Evolutionary conservation across 2,329 filamentous ascomycete species (phyloP).

Genomic region (Emmonsia crescens): DNA sequence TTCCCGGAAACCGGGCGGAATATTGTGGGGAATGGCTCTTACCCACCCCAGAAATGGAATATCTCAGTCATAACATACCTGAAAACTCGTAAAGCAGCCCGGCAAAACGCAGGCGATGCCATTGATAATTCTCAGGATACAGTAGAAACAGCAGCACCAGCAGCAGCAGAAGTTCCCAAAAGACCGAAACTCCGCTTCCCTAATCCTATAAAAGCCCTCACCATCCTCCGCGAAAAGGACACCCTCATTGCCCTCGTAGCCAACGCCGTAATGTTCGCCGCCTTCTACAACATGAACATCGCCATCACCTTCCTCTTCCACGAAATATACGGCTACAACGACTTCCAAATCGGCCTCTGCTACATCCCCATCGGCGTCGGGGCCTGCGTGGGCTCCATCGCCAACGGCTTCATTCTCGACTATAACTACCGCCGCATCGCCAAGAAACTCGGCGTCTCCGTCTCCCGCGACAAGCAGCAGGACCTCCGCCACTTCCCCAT

Average conservation of each 20-base stretch:
- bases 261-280: slow-evolving; percentile 36
- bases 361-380: slow-evolving; percentile 20
- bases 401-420: slow-evolving; percentile 50
- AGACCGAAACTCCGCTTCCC: slow-evolving; percentile 20
- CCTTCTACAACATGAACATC: slow-evolving; percentile 38
- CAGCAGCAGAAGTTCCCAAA: background rate
- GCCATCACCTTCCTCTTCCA: slow-evolving; percentile 38
- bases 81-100: slow-evolving; percentile 15
- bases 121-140: background rate
- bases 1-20: slow-evolving; percentile 43
- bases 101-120: background rate
- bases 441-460: slow-evolving; percentile 47
- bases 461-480: slow-evolving; percentile 47
- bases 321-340: slow-evolving; percentile 37
- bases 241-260: slow-evolving; percentile 27
- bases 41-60: slow-evolving; percentile 18
- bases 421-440: slow-evolving; percentile 64
- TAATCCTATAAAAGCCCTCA: slow-evolving; percentile 29
- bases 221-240: slow-evolving; percentile 28
- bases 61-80: slow-evolving; percentile 6
- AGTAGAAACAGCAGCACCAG: background rate
- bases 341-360: slow-evolving; percentile 36
- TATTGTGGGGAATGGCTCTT: slow-evolving; percentile 27
- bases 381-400: slow-evolving; percentile 14
- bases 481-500: slow-evolving; percentile 44